Conservation (phyloP, 169 alveolate species). For the Cryptosporidium felis region DNA sequence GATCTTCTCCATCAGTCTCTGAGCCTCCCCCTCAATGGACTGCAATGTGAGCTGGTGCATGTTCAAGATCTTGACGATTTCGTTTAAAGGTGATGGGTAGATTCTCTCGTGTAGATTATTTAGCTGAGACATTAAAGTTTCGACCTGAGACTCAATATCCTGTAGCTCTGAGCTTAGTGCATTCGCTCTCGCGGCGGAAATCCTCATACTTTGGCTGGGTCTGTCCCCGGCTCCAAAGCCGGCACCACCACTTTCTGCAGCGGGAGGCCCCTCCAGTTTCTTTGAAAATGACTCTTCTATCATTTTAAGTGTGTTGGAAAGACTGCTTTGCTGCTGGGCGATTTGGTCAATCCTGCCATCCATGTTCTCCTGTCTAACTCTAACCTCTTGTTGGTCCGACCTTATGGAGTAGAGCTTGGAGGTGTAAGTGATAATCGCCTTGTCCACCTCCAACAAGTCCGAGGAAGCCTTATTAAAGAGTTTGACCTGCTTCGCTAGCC, state of each 20-base stretch:
- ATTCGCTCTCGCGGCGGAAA: constrained; percentile 70
- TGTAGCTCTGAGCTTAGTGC: constrained; percentile 59
- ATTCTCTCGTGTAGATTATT: constrained; percentile 62
- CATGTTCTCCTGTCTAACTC: constrained; percentile 58
- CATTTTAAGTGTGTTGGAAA: constrained; percentile 31
- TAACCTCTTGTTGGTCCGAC: constrained; percentile 52
- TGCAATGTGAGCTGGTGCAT: constrained; percentile 55
- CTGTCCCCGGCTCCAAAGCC: not conserved
- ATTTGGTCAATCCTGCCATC: constrained; percentile 64
- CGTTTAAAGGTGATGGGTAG: constrained; percentile 48
- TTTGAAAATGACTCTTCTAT: constrained; percentile 64
- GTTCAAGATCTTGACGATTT: constrained; percentile 53
- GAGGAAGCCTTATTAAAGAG: constrained; percentile 58
- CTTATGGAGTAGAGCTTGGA: constrained; percentile 41
- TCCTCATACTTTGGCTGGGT: constrained; percentile 53
- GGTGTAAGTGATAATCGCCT: constrained; percentile 48
- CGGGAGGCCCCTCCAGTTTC: constrained; percentile 7
- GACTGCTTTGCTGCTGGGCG: constrained; percentile 67
- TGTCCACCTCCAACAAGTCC: constrained; percentile 61
- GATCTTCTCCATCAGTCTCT: constrained; percentile 47
- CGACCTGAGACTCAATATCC: constrained; percentile 59
- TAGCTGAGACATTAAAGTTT: constrained; percentile 48
- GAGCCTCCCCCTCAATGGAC: constrained; percentile 58
- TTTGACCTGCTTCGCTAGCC: constrained; percentile 48
- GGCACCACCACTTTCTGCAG: not conserved